Base-by-base conservation (phyloP, 768 basidiomycete genomes). In the Suillus luteus region DNA sequence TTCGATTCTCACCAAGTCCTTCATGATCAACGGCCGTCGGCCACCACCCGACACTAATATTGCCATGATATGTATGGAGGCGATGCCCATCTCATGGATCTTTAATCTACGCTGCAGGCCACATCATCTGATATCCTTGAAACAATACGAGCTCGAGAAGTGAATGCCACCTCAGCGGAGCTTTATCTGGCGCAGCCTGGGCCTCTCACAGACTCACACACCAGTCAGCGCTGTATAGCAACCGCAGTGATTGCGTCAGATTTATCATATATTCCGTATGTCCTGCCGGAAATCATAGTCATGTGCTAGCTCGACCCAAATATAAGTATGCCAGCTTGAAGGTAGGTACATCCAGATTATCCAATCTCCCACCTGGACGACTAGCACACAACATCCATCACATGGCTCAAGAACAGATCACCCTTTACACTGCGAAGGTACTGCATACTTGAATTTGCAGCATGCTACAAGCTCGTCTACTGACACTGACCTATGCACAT, bases 391-490 rank as follows among this genome's bases (percentile, higher is more conserved):
- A 8, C 54, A 55, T 57, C n/a, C 55, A 37, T 7, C 55, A 38
- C 14, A 58, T 58, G 57, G 24, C 61, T 33, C 37, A n/a, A 44
- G 44, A 73, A 60, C 71, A 72, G 59, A 72, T 82, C 55, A 83
- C 82, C 15, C 72, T 83, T 49, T 84, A 84, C 69, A 76, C 80
- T 11, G 80, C 83, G 10, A 82, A 81, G 77, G 84, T 83, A 61
- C 1, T 69, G n/a, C 27, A 31, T 17, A 59, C 9, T 3, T 33
- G 33, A 33, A 33, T 0, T 35, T 40, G 40, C 17, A 41, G 10
- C 24, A 31, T 10, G 41, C 24, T 44, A 9, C 22, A 19, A 57
- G 17, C 8, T 41, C 0, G 8, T 38, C n/a, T 9, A 48, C 61
- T 65, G 27, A 69, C 40, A 41, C 62, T 27, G 51, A 38, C 12